Evolutionary conservation across 148 eudicot species (phyloP), one percentile per base, ranked within the genome.

Genomic region (Camellia japonica): DNA sequence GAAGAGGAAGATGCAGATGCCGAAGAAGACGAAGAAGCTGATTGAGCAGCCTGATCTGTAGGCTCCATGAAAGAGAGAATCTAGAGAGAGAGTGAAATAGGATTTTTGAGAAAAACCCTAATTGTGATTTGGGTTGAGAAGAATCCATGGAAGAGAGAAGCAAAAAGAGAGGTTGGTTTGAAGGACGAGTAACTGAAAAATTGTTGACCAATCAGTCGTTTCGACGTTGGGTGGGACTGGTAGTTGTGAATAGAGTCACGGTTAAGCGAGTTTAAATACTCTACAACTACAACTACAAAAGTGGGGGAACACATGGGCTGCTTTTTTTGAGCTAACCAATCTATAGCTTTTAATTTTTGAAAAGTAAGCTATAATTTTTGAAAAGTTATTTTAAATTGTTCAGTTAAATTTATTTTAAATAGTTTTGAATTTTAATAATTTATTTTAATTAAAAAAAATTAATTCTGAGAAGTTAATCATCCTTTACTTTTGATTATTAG

Each of bases 91-190:
- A 12, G 13, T 7, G 30, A 20, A 11, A 52, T 1, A n/a, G 20
- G 5, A 7, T 49, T 49, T 49, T 49, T 4, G 42, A 38, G 1
- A 12, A 13, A 72, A 72, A 23, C 61, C 60, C 60, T 19, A 2
- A 4, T 44, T 16, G 23, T 43, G 56, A 20, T 18, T 20, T 12
- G 41, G 68, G 52, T 49, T 49, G 52, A 5, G 52, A 20, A 72
- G 41, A 52, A 20, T 51, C 75, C 75, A 72, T 72, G 12, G 75
- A 72, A 52, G 75, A 51, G 75, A 72, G 23, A 61, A 51, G 49
- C 19, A n/a, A 11, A 46, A 20, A 8, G 6, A 30, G 38, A 30
- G 38, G 38, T 30, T 30, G 58, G 55, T 49, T 7, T 3, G 23
- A 12, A 4, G 58, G 38, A 49, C 9, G 75, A 72, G 75, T 52